Evolutionary conservation across 148 eudicot genomes (phyloP).

Genomic region (Dianthus caryophyllus): DNA sequence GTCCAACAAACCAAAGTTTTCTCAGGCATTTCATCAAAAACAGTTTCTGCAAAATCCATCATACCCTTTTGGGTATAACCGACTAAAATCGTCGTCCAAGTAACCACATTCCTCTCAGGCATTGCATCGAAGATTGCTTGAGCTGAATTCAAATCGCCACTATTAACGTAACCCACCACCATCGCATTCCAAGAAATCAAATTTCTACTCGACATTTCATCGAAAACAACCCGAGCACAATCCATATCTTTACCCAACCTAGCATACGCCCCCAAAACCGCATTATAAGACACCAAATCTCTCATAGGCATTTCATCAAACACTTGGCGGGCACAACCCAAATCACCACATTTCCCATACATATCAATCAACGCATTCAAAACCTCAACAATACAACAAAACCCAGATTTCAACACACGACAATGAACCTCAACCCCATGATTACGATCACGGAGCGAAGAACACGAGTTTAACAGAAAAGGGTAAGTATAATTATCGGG

Average conservation of each 20-base stretch:
- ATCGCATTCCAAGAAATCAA: conserved; percentile 45
- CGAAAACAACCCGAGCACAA: conserved; percentile 33
- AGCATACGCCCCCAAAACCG: conserved; percentile 36
- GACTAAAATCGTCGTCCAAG: conserved; percentile 42
- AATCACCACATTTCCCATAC: conserved; percentile 40
- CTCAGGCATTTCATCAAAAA: conserved; percentile 37
- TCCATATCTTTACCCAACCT: conserved; percentile 27
- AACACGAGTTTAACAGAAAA: conserved; percentile 31
- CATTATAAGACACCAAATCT: conserved; percentile 42
- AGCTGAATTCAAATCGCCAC: conserved; percentile 33
- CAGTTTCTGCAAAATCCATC: conserved; percentile 28
- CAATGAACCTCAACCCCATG: conserved; percentile 30
- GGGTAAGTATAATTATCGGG: conserved; percentile 42
- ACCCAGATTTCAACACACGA: conserved; percentile 32
- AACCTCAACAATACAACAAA: conserved; percentile 26
- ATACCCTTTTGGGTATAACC: conserved; percentile 36
- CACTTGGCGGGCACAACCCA: conserved; percentile 30
- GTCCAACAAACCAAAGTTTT: conserved; percentile 42
- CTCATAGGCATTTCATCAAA: conserved; percentile 37
- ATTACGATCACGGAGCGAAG: conserved; percentile 21
- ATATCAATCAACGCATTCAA: conserved; percentile 35
- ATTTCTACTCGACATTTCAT: conserved; percentile 34
- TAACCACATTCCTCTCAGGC: conserved; percentile 31
- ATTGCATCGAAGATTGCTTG: conserved; percentile 27
- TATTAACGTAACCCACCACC: conserved; percentile 39